phyloP scores from a whole-genome alignment of 768 basidiomycete species.

The Collybia mongolica region DNA sequence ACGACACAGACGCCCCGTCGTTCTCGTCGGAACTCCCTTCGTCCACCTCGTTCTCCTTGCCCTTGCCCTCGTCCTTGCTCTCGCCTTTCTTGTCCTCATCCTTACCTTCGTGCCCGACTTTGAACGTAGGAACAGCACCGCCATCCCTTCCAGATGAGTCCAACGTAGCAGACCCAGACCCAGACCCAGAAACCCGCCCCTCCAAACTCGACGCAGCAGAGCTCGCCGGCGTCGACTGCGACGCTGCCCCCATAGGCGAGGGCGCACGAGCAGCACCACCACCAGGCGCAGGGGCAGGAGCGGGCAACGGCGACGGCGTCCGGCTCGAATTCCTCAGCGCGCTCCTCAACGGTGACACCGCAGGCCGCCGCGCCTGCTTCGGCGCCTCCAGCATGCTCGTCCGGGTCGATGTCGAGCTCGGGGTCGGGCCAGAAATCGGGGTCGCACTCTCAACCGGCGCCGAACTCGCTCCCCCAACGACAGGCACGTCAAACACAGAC shows the following conservation, averaged over 20 bases:
- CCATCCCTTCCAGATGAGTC: not conserved
- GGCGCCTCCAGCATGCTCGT: not conserved
- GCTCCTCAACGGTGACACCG: slow-evolving; percentile 56
- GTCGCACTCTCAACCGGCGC: not conserved
- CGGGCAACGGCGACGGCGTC: slow-evolving; percentile 44
- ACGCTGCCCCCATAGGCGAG: too few species aligned
- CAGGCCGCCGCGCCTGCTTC: slow-evolving; percentile 21
- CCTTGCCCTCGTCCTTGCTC: slow-evolving; percentile 8
- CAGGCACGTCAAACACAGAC: slow-evolving; percentile 29
- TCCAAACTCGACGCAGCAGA: too few species aligned
- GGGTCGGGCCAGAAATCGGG: not conserved
- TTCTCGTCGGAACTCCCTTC: slow-evolving; percentile 21
- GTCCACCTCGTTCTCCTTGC: slow-evolving; percentile 15
- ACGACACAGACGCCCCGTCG: slow-evolving; percentile 52
- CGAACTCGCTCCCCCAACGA: not conserved
- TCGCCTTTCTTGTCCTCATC: not conserved
- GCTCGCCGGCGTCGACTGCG: too few species aligned
- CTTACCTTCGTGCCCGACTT: not conserved
- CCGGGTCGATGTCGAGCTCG: not conserved
- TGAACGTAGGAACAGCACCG: not conserved
- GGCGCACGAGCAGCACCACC: not conserved
- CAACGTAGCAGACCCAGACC: too few species aligned
- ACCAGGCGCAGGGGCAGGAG: not conserved
- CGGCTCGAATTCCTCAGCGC: slow-evolving; percentile 56
- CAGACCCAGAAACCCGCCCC: too few species aligned